Conservation (phyloP, 2,329 filamentous ascomycete genomes). For the Aspergillus udagawae region DNA sequence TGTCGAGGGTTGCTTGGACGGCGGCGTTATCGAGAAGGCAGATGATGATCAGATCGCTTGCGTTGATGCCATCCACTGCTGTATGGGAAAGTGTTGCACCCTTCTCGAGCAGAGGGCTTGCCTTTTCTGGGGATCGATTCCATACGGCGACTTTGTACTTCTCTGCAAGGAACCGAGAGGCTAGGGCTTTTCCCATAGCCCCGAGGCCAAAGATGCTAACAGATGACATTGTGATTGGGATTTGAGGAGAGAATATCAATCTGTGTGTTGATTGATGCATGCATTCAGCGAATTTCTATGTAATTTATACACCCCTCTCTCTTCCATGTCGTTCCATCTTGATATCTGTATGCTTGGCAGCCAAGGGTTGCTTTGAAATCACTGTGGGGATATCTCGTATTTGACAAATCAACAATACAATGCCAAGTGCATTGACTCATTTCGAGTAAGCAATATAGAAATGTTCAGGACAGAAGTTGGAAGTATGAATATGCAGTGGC, state of each 20-base stretch:
- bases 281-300: neutral
- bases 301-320: neutral
- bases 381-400: neutral
- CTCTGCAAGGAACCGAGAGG: slow-evolving; percentile 4
- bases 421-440: neutral
- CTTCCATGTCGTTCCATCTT: neutral
- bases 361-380: neutral
- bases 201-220: slow-evolving; percentile 12
- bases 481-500: neutral
- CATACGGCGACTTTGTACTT: slow-evolving; percentile 7
- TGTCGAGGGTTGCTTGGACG: neutral
- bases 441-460: neutral
- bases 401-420: neutral
- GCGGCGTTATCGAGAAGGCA: slow-evolving; percentile 9
- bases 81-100: slow-evolving; percentile 3
- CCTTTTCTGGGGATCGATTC: slow-evolving; percentile 10
- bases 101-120: slow-evolving; percentile 1
- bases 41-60: slow-evolving; percentile 6
- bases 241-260: neutral
- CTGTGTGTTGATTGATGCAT: neutral
- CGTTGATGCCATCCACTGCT: neutral
- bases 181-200: slow-evolving; percentile 10
- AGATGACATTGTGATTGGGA: neutral
- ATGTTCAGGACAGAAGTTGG: neutral
- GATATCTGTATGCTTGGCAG: neutral